Evolutionary conservation across 2,329 filamentous ascomycete species (phyloP).

Genomic region (Trichophyton verrucosum): DNA sequence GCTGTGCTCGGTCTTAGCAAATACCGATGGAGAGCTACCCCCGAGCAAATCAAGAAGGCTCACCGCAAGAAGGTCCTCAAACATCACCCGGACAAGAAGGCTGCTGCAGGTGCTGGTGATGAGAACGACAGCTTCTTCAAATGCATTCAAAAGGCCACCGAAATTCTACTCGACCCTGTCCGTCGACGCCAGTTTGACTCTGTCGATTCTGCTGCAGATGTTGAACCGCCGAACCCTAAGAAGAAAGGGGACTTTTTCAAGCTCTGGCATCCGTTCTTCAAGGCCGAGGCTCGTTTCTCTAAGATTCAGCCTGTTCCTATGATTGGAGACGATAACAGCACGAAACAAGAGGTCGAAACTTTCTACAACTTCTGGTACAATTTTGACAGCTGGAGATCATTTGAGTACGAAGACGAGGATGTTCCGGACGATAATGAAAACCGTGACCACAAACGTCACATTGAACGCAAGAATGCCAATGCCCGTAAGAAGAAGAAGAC

Average conservation of each 20-base stretch:
- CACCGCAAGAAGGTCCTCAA: conserved; percentile 99
- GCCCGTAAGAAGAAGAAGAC: conserved; percentile 99
- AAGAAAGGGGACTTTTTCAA: conserved; percentile 89
- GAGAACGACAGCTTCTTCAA: conserved; percentile 97
- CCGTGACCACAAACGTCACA: conserved; percentile 96
- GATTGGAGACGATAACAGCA: conserved; percentile 72
- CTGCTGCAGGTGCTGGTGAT: conserved; percentile 71
- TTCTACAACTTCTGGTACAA: conserved; percentile 99
- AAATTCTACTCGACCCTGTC: conserved; percentile 80
- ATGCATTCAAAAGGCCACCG: conserved; percentile 97
- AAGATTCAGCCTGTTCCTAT: conserved; percentile 76
- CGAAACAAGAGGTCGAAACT: conserved; percentile 76
- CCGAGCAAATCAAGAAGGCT: conserved; percentile 97
- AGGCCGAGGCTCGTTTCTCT: conserved; percentile 84
- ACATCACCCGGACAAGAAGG: conserved; percentile 98
- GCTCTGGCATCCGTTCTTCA: conserved; percentile 82
- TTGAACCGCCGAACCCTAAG: conserved; percentile 78
- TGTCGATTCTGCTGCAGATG: conserved; percentile 84
- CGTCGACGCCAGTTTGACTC: conserved; percentile 94
- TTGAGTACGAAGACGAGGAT: conserved; percentile 98
- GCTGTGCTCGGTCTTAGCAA: conserved; percentile 86
- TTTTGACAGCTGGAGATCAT: conserved; percentile 94
- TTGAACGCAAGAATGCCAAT: conserved; percentile 97
- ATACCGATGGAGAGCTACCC: conserved; percentile 83
- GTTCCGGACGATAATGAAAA: conserved; percentile 98